Conservation (phyloP, 345 rosid genomes). For the Acer saccharum region DNA sequence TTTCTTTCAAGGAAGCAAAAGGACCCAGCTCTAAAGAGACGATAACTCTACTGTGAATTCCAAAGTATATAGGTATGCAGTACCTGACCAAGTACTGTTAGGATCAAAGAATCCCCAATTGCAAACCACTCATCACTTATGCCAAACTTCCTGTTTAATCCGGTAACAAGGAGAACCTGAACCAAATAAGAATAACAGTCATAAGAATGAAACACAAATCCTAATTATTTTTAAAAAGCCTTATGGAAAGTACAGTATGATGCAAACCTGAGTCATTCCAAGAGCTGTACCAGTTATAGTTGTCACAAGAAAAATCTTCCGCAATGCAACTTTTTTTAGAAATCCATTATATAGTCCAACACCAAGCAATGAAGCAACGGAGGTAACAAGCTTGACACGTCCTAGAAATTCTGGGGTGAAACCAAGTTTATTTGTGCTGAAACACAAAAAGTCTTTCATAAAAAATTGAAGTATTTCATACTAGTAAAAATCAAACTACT, state of each 20-base stretch:
- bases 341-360: constrained; percentile 95
- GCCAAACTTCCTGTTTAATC: constrained; percentile 76
- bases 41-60: neutral
- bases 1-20: neutral
- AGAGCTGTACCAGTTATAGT: constrained; percentile 76
- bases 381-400: constrained; percentile 87
- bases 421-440: constrained; percentile 93
- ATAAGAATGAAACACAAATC: neutral
- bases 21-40: neutral
- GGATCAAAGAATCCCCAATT: constrained; percentile 88
- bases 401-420: constrained; percentile 97
- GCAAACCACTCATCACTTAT: constrained; percentile 98
- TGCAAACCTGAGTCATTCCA: constrained; percentile 93
- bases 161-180: constrained; percentile 88
- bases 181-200: constrained; percentile 8
- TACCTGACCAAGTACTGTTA: constrained; percentile 93
- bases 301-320: constrained; percentile 76
- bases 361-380: constrained; percentile 85
- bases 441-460: constrained; percentile 10
- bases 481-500: constrained; percentile 17
- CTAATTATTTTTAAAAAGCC: neutral
- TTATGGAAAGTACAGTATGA: neutral
- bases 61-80: neutral
- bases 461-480: constrained; percentile 3
- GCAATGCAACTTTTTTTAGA: constrained; percentile 74